Conservation (phyloP, 441 rosid species). For the Pelargonium citronellum region DNA sequence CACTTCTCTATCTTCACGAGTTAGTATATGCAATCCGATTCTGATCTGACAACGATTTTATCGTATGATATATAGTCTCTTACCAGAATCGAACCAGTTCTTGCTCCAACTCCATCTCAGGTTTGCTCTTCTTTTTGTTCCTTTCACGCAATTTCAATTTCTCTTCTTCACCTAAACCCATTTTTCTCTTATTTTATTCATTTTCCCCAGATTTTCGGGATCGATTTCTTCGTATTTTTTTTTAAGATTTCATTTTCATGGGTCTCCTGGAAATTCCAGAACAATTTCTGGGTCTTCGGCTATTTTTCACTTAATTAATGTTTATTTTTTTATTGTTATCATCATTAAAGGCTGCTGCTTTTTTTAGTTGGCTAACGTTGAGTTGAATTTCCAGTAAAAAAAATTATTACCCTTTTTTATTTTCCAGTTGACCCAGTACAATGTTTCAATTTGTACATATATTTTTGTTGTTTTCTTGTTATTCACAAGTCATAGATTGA, state of each 20-base stretch:
- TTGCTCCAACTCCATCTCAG: not conserved
- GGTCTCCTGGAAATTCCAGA: not conserved
- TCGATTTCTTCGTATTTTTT: not conserved
- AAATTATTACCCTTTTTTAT: not conserved
- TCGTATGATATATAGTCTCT: not conserved
- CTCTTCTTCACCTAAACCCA: too few relatives aligned
- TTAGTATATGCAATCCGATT: constrained; percentile 6
- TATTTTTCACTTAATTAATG: not conserved
- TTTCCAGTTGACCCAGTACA: not conserved
- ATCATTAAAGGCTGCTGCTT: constrained; percentile 7
- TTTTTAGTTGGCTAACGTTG: not conserved
- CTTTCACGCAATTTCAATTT: not conserved
- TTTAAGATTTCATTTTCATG: not conserved
- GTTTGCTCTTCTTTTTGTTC: not conserved
- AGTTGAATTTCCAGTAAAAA: not conserved
- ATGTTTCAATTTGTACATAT: constrained; percentile 1
- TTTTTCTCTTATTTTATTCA: not conserved
- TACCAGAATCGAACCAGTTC: not conserved
- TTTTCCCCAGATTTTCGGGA: not conserved
- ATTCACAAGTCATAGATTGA: not conserved
- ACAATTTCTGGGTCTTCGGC: not conserved
- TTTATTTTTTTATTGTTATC: not conserved
- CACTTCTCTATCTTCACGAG: not conserved
- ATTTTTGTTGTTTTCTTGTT: not conserved
- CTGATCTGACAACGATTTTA: not conserved